Evolutionary conservation across 257 asterid genomes (phyloP), one percentile per base, ranked within the genome.

Genomic region (Solanum pimpinellifolium): DNA sequence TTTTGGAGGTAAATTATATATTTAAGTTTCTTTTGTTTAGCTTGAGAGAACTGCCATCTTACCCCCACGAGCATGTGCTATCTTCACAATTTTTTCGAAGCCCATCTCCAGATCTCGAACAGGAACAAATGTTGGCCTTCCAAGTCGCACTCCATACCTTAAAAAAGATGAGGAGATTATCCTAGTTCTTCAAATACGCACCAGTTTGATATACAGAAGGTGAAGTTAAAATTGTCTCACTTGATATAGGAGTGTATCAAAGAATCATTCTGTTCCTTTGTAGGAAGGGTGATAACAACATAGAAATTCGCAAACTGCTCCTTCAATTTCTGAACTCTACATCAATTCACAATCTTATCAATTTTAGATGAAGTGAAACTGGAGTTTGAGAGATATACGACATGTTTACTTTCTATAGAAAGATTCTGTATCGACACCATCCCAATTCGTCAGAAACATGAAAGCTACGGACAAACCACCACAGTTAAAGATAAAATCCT

Each of bases 21-120:
- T 18, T 65, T 68, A 73, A 62, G 74, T 83, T 85, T 73, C 76
- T 73, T 86, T 83, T 68, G n/a, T 20, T 77, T 74, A 89, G 86
- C 37, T 85, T 13, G 60, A n/a, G 70, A 86, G 25, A 68, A 73
- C 9, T 39, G 59, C 23, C 9, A 39, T 33, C 90, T 90, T 93
- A 97, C 99, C 96, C 89, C 99, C 98, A 74, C 95, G 99, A 89
- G 98, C 98, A 89, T 91, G 98, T 80, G 98, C 95, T 65, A 97
- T 89, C 90, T 94, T 97, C 65, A 95, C 96, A 73, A 96, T 96
- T 94, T 94, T 94, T 93, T 97, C 99, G 83, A 95, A 95, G 72
- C 98, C 98, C 99, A 96, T 97, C 91, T 96, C 99, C 20, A 93
- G 86, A 92, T 95, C 95, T 73, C 89, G 91, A 69, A 94, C 99